Base-by-base conservation (phyloP, 2,329 filamentous ascomycete genomes). In the Colletotrichum tanaceti region DNA sequence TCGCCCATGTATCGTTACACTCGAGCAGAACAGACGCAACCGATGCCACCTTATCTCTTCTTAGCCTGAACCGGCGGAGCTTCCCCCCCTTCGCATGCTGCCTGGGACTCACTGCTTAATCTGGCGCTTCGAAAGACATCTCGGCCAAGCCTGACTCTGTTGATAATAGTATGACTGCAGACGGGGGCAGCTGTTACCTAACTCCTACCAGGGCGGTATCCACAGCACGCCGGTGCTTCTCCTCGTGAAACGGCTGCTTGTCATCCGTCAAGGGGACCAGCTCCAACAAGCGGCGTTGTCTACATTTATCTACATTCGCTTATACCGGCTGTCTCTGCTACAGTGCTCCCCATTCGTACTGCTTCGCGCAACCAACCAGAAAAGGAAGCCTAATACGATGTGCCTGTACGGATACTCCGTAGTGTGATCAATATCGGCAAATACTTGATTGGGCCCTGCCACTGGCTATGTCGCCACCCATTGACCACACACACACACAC, bases 371-470 rank as follows among this genome's bases (percentile, higher is more conserved):
- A 43, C 24, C 38, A 49, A 39, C 43, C 18, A 16, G n/a, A 24
- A n/a, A 20, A 14, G 41, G 54, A 41, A 35, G 38, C 5, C 60
- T 18, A 59, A 28, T 28, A n/a, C n/a, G n/a, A n/a, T n/a, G n/a
- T n/a, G n/a, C n/a, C n/a, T n/a, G n/a, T n/a, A n/a, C n/a, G n/a
- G n/a, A n/a, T n/a, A n/a, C n/a, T n/a, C n/a, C n/a, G n/a, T n/a
- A 43, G 61, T 65, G 41, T 11, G 54, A 57, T 32, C 28, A 65
- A 68, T 1, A 32, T 60, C 55, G 65, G 55, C 62, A 68, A 65
- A 57, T 57, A 60, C 60, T 50, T 60, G 55, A 68, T 57, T 68
- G 65, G 65, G 28, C 65, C 43, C 49, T 55, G 62, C 43, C 46
- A 20, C 47, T 16, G 11, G 41, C 18, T n/a, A 60, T 46, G 39